These are phyloP conservation scores for Leucosporidium scottii DNA, from an alignment of 768 basidiomycete species.

Conservation along the genomic window DNA sequence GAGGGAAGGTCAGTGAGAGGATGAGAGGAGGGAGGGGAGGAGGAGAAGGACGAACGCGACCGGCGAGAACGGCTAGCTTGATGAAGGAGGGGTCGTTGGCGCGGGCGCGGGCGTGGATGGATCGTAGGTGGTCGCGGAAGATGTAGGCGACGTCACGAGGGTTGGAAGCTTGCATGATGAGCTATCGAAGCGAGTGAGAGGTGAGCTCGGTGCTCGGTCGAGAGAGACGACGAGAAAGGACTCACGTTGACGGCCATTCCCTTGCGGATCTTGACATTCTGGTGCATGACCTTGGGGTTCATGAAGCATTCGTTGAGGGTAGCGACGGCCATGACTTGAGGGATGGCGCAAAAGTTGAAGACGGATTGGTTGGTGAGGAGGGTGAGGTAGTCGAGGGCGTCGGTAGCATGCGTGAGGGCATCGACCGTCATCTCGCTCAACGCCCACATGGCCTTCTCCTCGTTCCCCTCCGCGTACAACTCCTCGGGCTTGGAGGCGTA, in stretches of 20 bases:
- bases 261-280: constrained; percentile 91
- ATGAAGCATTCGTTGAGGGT: constrained; percentile 87
- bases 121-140: constrained; percentile 72
- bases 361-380: constrained; percentile 82
- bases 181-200: constrained; percentile 45
- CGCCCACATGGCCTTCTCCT: constrained; percentile 65
- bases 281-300: constrained; percentile 76
- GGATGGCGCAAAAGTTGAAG: constrained; percentile 94
- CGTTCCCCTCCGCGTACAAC: constrained; percentile 50
- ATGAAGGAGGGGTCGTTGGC: constrained; percentile 83
- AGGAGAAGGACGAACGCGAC: constrained; percentile 53
- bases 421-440: constrained; percentile 85
- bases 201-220: background rate
- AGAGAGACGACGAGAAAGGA: constrained; percentile 9
- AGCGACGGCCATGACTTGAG: constrained; percentile 90
- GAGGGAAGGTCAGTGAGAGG: constrained; percentile 2
- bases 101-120: constrained; percentile 70
- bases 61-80: constrained; percentile 70
- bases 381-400: constrained; percentile 81
- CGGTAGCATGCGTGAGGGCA: constrained; percentile 72
- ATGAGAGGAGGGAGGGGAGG: background rate
- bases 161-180: constrained; percentile 88
- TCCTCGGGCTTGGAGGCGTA: constrained; percentile 44
- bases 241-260: constrained; percentile 75
- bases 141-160: constrained; percentile 81